phyloP scores from a whole-genome alignment of 768 basidiomycete genomes.

The Mycena kentingensis region DNA sequence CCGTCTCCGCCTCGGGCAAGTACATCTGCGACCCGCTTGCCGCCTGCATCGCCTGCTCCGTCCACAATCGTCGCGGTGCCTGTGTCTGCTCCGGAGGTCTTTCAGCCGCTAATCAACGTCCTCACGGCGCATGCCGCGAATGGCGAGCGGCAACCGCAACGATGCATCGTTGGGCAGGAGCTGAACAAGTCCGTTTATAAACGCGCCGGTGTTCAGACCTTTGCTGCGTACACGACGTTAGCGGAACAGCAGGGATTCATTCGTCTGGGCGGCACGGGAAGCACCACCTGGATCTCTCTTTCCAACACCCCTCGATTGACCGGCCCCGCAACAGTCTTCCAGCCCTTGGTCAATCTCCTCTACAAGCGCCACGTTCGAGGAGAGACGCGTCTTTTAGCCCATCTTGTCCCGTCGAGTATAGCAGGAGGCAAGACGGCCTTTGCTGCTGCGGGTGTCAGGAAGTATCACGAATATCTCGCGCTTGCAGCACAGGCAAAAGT shows the following conservation, averaged over 20 bases:
- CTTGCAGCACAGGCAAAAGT: constrained; percentile 33
- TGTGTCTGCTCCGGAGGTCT: background rate
- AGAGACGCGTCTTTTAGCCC: too few species aligned
- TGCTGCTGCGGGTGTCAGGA: constrained; percentile 30
- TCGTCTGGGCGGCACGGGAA: background rate
- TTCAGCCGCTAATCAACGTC: background rate
- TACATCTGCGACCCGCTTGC: background rate
- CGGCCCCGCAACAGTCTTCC: background rate
- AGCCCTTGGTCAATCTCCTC: background rate
- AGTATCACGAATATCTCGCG: constrained; percentile 35
- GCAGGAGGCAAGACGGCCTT: constrained; percentile 27
- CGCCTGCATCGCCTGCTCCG: too few species aligned
- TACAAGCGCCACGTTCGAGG: background rate
- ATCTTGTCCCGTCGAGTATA: too few species aligned
- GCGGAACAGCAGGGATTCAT: background rate
- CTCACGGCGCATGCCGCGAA: background rate
- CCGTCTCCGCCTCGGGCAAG: background rate
- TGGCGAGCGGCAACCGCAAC: background rate
- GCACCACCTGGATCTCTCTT: background rate
- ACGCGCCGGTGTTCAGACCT: background rate
- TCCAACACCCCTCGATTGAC: background rate
- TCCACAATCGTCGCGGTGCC: too few species aligned
- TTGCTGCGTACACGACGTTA: background rate
- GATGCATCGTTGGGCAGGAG: background rate
- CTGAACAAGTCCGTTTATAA: background rate